Evolutionary conservation across 768 basidiomycete species (phyloP).

Genomic region (Udeniomyces megalosporus): DNA sequence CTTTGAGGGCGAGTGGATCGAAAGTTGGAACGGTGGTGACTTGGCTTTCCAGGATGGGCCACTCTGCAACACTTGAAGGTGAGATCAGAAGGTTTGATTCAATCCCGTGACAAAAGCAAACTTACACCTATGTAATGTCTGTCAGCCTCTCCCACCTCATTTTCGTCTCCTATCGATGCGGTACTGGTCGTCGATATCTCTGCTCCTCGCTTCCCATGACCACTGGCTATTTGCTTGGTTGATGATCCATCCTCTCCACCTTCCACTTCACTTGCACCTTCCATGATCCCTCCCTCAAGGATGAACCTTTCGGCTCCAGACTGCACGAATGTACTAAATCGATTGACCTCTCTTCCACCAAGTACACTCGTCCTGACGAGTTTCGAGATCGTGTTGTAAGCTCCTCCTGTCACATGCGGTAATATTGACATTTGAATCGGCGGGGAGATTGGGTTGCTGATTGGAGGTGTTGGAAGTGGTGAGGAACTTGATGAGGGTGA

Average conservation of each 20-base stretch:
- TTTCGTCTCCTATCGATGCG: background rate
- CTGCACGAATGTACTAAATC: constrained; percentile 74
- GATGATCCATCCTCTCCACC: no score
- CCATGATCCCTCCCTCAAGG: no score
- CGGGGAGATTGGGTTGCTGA: background rate
- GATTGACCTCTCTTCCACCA: constrained; percentile 59
- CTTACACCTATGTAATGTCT: background rate
- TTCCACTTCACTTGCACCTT: no score
- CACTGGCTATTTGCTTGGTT: no score
- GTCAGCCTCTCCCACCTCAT: background rate
- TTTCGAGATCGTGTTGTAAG: background rate
- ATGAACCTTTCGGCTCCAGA: constrained; percentile 73
- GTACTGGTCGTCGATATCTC: background rate
- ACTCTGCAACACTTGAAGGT: background rate
- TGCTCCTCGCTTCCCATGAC: background rate
- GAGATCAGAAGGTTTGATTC: no score
- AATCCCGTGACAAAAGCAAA: no score
- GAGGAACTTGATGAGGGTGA: background rate
- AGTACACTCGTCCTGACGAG: constrained; percentile 38
- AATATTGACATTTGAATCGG: background rate
- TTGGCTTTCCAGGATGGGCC: constrained; percentile 54
- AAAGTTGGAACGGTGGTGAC: constrained; percentile 51
- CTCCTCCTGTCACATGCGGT: background rate
- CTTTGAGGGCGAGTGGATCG: constrained; percentile 70
- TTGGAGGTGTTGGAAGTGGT: background rate